A percentile compares a stretch with the other conserved stretches of the same genome.
Conservation (phyloP, 495 filamentous ascomycete species). For the Aspergillus incahuasiensis region DNA sequence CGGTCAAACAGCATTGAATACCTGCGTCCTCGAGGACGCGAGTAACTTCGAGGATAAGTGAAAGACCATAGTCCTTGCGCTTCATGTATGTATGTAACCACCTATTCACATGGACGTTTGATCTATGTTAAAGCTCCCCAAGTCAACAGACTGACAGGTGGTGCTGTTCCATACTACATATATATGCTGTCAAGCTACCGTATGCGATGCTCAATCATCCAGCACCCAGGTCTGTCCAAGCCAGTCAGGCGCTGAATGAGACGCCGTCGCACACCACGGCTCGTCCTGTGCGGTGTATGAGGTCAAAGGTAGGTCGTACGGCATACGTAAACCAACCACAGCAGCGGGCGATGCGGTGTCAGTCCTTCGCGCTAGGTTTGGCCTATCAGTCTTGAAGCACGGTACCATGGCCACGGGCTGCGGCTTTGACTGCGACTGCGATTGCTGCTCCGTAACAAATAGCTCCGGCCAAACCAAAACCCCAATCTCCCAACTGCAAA, state of each 20-base stretch:
- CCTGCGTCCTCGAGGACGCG: too few relatives aligned
- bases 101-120: too few relatives aligned
- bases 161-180: too few relatives aligned
- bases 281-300: constrained; percentile 57
- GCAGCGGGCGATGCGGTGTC: constrained; percentile 6
- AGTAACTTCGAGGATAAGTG: too few relatives aligned
- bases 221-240: constrained; percentile 52
- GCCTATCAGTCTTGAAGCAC: constrained; percentile 58
- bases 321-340: constrained; percentile 67
- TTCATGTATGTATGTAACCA: too few relatives aligned
- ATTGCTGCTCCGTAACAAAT: constrained; percentile 31
- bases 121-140: too few relatives aligned
- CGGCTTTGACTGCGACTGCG: not conserved
- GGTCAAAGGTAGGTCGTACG: constrained; percentile 75
- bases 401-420: constrained; percentile 57
- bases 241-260: constrained; percentile 63
- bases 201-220: not conserved
- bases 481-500: constrained; percentile 82
- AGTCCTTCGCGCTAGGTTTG: constrained; percentile 13
- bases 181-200: too few relatives aligned
- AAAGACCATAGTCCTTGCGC: too few relatives aligned
- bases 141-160: too few relatives aligned
- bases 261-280: constrained; percentile 74
- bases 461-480: constrained; percentile 81
- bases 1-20: too few relatives aligned